Evolutionary conservation across 2,329 filamentous ascomycete genomes (phyloP), one percentile per base, ranked within the genome.

Genomic region (Hymenoscyphus salicellus): DNA sequence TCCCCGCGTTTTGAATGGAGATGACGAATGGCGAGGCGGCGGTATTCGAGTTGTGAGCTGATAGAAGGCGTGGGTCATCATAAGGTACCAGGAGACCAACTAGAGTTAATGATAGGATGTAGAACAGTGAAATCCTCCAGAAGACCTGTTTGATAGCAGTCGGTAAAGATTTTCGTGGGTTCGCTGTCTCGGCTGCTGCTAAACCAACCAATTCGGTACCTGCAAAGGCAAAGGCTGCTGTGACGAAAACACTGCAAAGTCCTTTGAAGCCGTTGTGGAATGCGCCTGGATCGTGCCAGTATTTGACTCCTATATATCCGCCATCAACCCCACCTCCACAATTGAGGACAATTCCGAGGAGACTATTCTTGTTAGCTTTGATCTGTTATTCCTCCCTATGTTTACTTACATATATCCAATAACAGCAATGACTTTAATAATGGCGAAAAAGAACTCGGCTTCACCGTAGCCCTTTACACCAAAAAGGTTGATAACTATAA

Each of bases 111-210:
- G 91, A 90, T 38, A 96, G 87, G 59, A 97, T 83, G 79, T 97
- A 97, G 80, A 97, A 97, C 63, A 96, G 83, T 3, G 88, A 87
- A 74, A 97, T 96, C 73, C 93, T 89, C 93, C 93, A 97, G 77
- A 97, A 97, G 26, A 97, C 92, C 76, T 96, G 93, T 79, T 96
- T 96, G 72, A 96, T 87, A 14, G 93, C 93, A 0, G 88, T 92
- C 0, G 93, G 93, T 0, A 97, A 82, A 1, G 89, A 91, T 75
- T 95, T 91, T 64, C 89, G 84, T 2, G 90, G 90, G 73, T 92
- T 92, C n/a, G 84, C 86, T 0, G 90, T 90, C 75, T 93, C 90
- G 36, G 90, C 90, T 1, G 90, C 90, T 3, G 90, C 89, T 16
- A 93, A 84, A 61, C 90, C 90, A 58, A 92, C 88, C 11, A 92